phyloP scores from a whole-genome alignment of 768 basidiomycete genomes.

The Russula griseocarnosa region DNA sequence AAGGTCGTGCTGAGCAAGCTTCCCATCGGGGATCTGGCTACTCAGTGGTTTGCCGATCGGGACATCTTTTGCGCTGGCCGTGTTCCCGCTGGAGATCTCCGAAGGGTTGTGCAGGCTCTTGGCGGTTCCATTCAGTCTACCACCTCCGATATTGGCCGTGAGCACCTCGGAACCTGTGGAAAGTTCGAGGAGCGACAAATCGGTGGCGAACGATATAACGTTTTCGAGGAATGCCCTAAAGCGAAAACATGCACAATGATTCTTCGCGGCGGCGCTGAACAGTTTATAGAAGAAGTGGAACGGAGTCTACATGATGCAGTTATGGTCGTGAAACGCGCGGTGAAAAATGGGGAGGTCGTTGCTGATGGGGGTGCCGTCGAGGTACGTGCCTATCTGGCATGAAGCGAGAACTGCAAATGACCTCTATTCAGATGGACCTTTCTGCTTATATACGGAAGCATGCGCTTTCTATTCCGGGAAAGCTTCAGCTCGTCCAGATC shows the following conservation, averaged over 20 bases:
- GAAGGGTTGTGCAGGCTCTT: conserved; percentile 91
- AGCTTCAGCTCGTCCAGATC: conserved; percentile 89
- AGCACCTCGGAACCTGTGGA: conserved; percentile 94
- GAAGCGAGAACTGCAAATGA: neutral
- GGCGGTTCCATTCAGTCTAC: conserved; percentile 95
- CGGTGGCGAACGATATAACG: conserved; percentile 93
- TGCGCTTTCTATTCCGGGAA: conserved; percentile 90
- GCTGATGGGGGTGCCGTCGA: conserved; percentile 97
- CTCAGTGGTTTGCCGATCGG: conserved; percentile 98
- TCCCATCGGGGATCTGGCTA: conserved; percentile 96
- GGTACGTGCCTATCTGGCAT: conserved; percentile 43
- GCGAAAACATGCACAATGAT: conserved; percentile 95
- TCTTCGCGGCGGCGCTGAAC: conserved; percentile 94
- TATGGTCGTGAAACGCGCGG: conserved; percentile 98
- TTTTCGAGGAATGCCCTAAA: conserved; percentile 89
- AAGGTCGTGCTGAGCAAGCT: conserved; percentile 97
- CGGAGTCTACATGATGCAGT: conserved; percentile 96
- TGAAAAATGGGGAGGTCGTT: conserved; percentile 93
- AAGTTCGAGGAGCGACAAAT: conserved; percentile 92
- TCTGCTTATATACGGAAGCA: conserved; percentile 91
- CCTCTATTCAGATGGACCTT: conserved; percentile 76
- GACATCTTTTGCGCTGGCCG: conserved; percentile 99
- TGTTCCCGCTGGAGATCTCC: conserved; percentile 83
- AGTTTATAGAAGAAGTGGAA: conserved; percentile 98
- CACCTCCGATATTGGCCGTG: conserved; percentile 82